Conservation (phyloP, 2,329 filamentous ascomycete genomes). For the Trichophyton benhamiae region DNA sequence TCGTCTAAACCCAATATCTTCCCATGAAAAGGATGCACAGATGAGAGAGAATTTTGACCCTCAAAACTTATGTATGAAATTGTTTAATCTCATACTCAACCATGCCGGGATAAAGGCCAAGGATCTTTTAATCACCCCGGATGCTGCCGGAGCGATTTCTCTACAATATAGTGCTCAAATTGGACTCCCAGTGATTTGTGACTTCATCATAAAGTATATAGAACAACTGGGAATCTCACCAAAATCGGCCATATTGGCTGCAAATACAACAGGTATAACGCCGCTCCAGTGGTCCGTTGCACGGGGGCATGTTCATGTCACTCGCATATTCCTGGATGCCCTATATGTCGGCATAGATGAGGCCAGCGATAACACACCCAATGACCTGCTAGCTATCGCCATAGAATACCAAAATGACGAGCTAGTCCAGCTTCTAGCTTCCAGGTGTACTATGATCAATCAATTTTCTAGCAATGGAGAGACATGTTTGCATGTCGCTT, state of each 20-base stretch:
- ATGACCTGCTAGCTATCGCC: constrained; percentile 9
- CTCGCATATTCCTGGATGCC: constrained; percentile 6
- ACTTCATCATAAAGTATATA: constrained; percentile 8
- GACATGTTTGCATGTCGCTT: constrained; percentile 19
- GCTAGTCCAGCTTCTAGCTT: constrained; percentile 10
- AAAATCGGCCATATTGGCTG: not conserved
- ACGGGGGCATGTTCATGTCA: constrained; percentile 6
- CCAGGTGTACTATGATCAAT: constrained; percentile 7
- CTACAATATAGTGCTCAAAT: constrained; percentile 15
- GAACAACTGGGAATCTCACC: not conserved
- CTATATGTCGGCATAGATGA: not conserved
- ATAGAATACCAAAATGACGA: constrained; percentile 11
- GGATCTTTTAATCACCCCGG: not conserved
- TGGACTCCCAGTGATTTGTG: constrained; percentile 9
- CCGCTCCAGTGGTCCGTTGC: constrained; percentile 13
- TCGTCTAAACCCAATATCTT: too few species aligned
- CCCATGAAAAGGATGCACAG: not conserved
- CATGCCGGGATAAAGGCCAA: not conserved
- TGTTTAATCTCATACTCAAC: not conserved
- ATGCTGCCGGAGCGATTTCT: constrained; percentile 10
- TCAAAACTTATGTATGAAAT: not conserved
- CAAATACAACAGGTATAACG: constrained; percentile 7
- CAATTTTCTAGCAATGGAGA: constrained; percentile 12
- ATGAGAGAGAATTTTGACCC: not conserved
- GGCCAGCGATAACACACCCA: not conserved